Conservation (phyloP, 2,329 filamentous ascomycete species). For the Colletotrichum godetiae region DNA sequence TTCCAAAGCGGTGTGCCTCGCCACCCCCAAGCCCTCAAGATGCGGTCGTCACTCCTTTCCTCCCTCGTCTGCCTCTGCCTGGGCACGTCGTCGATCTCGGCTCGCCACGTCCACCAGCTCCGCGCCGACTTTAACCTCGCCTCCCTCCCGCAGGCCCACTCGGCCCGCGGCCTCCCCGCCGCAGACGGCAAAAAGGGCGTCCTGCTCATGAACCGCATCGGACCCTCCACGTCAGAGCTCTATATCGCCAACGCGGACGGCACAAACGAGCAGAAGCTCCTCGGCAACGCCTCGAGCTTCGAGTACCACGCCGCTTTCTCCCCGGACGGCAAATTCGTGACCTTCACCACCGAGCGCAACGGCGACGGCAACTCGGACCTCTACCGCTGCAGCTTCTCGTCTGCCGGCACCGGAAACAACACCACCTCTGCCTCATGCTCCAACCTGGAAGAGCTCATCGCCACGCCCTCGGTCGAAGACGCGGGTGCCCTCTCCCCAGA, state of each 20-base stretch:
- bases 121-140: constrained; percentile 13
- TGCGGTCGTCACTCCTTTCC: constrained; percentile 19
- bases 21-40: background rate
- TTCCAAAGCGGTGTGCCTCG: background rate
- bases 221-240: constrained; percentile 18
- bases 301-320: constrained; percentile 23
- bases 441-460: constrained; percentile 13
- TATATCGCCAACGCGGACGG: constrained; percentile 29
- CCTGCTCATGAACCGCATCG: constrained; percentile 29
- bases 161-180: constrained; percentile 22
- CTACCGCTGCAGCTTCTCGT: constrained; percentile 16
- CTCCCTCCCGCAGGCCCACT: constrained; percentile 15
- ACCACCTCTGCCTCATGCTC: background rate
- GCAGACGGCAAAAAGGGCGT: constrained; percentile 28
- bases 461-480: constrained; percentile 25
- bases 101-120: constrained; percentile 24
- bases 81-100: background rate
- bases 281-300: constrained; percentile 6
- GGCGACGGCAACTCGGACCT: constrained; percentile 27
- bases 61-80: constrained; percentile 7
- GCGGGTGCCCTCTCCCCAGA: constrained; percentile 15
- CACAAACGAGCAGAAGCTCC: constrained; percentile 21
- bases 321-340: constrained; percentile 15
- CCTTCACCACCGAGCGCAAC: constrained; percentile 25
- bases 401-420: constrained; percentile 3